Evolutionary conservation across 108 stramenopile genomes (phyloP).

Genomic region (Nitzschia putrida): DNA sequence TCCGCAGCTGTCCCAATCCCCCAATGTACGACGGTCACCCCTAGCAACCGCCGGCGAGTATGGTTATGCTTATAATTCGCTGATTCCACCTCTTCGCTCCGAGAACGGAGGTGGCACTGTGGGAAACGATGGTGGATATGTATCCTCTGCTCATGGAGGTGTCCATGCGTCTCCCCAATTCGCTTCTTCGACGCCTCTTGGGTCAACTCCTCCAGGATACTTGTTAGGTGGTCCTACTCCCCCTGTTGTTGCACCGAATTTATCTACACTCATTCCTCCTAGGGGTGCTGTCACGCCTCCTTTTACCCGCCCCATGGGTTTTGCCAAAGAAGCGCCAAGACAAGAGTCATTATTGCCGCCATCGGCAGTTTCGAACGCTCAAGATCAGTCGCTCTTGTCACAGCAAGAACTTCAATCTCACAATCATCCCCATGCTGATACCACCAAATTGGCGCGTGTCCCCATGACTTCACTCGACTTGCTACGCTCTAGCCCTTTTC

Average conservation of each 20-base stretch:
- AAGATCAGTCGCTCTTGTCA: too few relatives aligned
- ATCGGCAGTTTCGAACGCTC: neutral
- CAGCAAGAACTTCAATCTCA: neutral
- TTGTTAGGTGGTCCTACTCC: conserved; percentile 26
- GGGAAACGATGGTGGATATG: neutral
- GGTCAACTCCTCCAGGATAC: conserved; percentile 38
- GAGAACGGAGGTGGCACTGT: neutral
- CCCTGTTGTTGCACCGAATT: neutral
- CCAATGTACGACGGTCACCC: neutral
- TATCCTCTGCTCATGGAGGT: neutral
- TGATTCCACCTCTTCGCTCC: conserved; percentile 19
- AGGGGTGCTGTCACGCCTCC: conserved; percentile 46
- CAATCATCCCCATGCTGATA: neutral
- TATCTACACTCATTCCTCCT: conserved; percentile 27
- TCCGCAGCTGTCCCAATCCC: conserved; percentile 23
- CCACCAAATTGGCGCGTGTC: neutral
- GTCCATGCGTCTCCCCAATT: neutral
- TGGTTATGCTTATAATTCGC: conserved; percentile 57
- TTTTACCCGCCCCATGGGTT: conserved; percentile 47
- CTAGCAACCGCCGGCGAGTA: conserved; percentile 43
- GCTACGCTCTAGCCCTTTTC: conserved; percentile 57
- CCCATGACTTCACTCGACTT: conserved; percentile 52
- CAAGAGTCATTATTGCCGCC: conserved; percentile 14
- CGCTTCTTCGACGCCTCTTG: conserved; percentile 2
- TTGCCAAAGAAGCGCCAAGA: conserved; percentile 32